phyloP scores from a whole-genome alignment of 805 yeast genomes.

The Saccharomycopsis sp. region DNA sequence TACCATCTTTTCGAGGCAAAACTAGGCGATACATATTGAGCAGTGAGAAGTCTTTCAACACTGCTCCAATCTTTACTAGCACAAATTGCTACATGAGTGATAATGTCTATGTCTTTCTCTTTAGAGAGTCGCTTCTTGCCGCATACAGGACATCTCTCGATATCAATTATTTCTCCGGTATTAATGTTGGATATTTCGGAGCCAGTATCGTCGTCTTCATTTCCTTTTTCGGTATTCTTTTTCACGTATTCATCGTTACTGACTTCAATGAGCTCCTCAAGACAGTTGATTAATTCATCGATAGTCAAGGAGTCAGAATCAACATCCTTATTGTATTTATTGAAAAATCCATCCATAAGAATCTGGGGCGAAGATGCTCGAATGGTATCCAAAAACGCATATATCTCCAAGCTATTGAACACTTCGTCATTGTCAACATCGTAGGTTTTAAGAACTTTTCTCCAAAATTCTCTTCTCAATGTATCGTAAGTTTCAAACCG shows the following conservation, averaged over 20 bases:
- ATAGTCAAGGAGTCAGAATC: conserved; percentile 41
- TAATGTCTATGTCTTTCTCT: conserved; percentile 56
- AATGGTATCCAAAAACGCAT: conserved; percentile 55
- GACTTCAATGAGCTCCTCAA: conserved; percentile 28
- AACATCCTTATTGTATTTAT: conserved; percentile 26
- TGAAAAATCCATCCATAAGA: conserved; percentile 29
- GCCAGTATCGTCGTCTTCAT: neutral
- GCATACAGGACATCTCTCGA: conserved; percentile 79
- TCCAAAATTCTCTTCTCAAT: conserved; percentile 67
- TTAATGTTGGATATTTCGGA: neutral
- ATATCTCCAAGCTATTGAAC: conserved; percentile 54
- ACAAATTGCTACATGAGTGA: conserved; percentile 87
- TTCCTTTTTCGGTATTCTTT: neutral
- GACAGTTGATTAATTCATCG: conserved; percentile 48
- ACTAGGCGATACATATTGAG: conserved; percentile 69
- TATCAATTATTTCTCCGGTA: conserved; percentile 38
- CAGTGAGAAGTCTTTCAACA: conserved; percentile 54
- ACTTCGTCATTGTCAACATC: conserved; percentile 37
- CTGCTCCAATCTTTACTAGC: conserved; percentile 70
- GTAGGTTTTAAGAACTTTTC: conserved; percentile 49
- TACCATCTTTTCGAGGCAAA: conserved; percentile 89
- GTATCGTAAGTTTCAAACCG: conserved; percentile 61
- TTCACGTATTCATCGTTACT: conserved; percentile 1
- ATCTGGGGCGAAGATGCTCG: conserved; percentile 41
- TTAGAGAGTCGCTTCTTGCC: conserved; percentile 48